Base-by-base conservation (phyloP, 73 alveolate species). In the Tetrahymena thermophila region DNA sequence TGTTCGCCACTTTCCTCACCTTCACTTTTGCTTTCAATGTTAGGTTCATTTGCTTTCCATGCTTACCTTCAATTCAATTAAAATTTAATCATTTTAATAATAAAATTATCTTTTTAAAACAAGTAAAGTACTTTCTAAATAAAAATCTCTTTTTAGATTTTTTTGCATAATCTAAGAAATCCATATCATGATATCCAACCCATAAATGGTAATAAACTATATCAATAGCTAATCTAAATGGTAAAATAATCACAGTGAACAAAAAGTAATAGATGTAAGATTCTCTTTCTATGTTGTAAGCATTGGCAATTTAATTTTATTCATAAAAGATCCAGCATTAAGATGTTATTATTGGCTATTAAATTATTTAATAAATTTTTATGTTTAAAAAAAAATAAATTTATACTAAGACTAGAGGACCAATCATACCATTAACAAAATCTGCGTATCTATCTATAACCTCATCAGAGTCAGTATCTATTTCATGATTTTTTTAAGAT, bases 211-310 rank as follows among this genome's bases (percentile, higher is more conserved):
- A 95, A 21, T 94, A 85, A 35, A 95, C 93, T 0, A 93, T 89
- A 89, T 95, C 97, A n/a, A 95, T 85, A 25, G 94, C 84, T 43
- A 95, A 35, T 35, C 94, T 17, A 89, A 95, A 95, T 21, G 97
- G 97, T 31, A 95, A 85, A 35, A 85, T 56, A 15, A 95, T 89
- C 0, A 95, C 55, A 10, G 95, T 71, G 17, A 71, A 71, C 11
- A 71, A 71, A 28, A 71, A 31, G 31, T 71, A 71, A 71, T 71
- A 71, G 31, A 71, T 31, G 11, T 71, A 71, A 25, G 89, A 17
- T 31, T 71, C 21, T 71, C 89, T 71, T 31, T 17, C 23, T n/a
- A 71, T 71, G n/a, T 71, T 71, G n/a, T 71, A 71, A 3, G 89
- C 89, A 71, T 71, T 71, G 5, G 89, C 89, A 7, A 71, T n/a